Conservation (phyloP, 768 basidiomycete species). For the Psilocybe azurescens region DNA sequence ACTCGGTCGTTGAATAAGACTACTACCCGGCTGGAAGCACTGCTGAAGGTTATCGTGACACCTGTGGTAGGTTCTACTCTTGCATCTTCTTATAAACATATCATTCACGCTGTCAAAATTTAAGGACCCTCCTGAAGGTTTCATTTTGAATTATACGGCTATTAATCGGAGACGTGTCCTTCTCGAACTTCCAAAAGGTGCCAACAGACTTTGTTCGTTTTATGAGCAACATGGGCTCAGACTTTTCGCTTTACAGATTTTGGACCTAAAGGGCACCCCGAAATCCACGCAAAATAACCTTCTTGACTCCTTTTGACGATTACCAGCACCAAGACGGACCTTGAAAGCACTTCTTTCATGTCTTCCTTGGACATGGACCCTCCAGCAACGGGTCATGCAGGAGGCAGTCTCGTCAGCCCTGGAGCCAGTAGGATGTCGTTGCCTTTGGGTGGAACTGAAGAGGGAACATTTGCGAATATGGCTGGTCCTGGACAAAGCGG, state of each 20-base stretch:
- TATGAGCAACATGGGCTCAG: not conserved
- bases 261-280: constrained; percentile 93
- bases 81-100: not conserved
- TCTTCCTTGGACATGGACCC: constrained; percentile 97
- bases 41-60: constrained; percentile 95
- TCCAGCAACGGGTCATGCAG: constrained; percentile 48
- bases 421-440: constrained; percentile 66
- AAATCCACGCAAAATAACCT: constrained; percentile 87
- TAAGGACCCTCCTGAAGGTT: constrained; percentile 93
- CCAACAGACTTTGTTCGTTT: not conserved
- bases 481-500: constrained; percentile 65
- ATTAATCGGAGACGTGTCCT: constrained; percentile 92
- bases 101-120: not conserved
- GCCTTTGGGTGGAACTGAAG: constrained; percentile 47
- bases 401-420: constrained; percentile 66
- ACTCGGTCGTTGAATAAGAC: constrained; percentile 81
- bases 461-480: constrained; percentile 64
- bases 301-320: constrained; percentile 87
- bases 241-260: constrained; percentile 58
- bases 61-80: constrained; percentile 70
- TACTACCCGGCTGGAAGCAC: constrained; percentile 82
- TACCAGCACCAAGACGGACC: constrained; percentile 90
- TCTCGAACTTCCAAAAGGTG: constrained; percentile 98
- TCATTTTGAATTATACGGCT: constrained; percentile 96
- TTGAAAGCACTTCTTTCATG: constrained; percentile 91